Percentiles rank a stretch among this genome's conserved stretches.
Conservation (phyloP, 306 rosid species). For the Purshia tridentata region DNA sequence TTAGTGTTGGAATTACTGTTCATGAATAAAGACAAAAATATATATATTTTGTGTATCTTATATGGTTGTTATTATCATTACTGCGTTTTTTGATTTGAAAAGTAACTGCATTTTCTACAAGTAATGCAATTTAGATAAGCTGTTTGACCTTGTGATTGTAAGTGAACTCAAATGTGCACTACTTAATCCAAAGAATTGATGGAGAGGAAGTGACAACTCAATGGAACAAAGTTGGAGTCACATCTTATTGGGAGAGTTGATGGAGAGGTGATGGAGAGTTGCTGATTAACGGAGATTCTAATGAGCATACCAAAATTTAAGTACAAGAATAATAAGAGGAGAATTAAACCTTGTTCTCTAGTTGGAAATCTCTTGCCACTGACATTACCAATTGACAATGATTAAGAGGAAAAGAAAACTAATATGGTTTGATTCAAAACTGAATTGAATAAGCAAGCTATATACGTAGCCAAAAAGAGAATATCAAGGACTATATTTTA, state of each 20-base stretch:
- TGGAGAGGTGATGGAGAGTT: too few species aligned
- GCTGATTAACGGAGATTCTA: too few species aligned
- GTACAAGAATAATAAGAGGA: too few species aligned
- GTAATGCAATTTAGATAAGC: slow-evolving; percentile 16
- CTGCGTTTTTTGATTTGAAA: slow-evolving; percentile 11
- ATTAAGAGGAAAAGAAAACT: too few species aligned
- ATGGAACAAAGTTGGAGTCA: slow-evolving; percentile 42
- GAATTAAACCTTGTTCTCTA: too few species aligned
- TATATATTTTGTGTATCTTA: background rate
- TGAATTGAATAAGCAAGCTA: too few species aligned
- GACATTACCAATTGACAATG: too few species aligned
- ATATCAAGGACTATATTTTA: too few species aligned
- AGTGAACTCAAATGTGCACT: slow-evolving; percentile 22
- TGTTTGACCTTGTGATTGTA: slow-evolving; percentile 15
- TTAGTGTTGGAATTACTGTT: slow-evolving; percentile 7
- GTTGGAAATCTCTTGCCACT: too few species aligned
- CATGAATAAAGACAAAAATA: background rate
- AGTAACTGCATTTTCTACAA: background rate
- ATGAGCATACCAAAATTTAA: too few species aligned
- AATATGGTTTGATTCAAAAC: too few species aligned
- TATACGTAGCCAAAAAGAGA: too few species aligned
- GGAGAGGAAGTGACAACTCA: slow-evolving; percentile 28
- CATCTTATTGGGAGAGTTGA: slow-evolving; percentile 40
- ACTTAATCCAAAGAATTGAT: slow-evolving; percentile 28
- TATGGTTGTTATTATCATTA: slow-evolving; percentile 19